Evolutionary conservation across 2,329 filamentous ascomycete species (phyloP).

Genomic region (Aspergillus tubingensis): DNA sequence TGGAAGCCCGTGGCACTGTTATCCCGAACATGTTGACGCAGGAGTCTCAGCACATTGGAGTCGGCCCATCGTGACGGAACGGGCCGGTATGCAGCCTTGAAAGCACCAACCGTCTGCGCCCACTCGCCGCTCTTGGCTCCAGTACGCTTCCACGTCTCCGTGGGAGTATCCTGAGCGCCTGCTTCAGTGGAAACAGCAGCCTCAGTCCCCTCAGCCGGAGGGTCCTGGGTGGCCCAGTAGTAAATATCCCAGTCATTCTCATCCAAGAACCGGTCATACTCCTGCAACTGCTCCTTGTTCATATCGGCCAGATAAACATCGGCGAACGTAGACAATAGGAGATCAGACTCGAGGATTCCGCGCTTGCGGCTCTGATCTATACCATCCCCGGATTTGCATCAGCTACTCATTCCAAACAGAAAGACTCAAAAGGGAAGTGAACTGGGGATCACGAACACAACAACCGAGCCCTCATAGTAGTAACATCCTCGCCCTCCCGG

Average conservation of each 20-base stretch:
- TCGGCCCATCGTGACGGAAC: conserved; percentile 83
- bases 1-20: conserved; percentile 58
- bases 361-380: conserved; percentile 95
- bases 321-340: conserved; percentile 94
- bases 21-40: conserved; percentile 78
- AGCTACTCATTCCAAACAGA: neutral
- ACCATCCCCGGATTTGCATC: neutral
- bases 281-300: conserved; percentile 69
- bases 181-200: conserved; percentile 38
- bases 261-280: conserved; percentile 92
- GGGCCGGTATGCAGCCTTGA: conserved; percentile 89
- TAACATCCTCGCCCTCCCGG: conserved; percentile 76
- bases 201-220: conserved; percentile 50
- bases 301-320: conserved; percentile 74
- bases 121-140: conserved; percentile 73
- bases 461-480: conserved; percentile 86
- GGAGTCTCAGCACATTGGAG: conserved; percentile 73
- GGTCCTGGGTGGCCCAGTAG: conserved; percentile 96
- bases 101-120: conserved; percentile 93
- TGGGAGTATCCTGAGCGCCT: conserved; percentile 36
- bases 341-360: conserved; percentile 92
- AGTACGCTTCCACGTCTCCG: conserved; percentile 53
- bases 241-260: conserved; percentile 99
- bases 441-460: conserved; percentile 52
- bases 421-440: neutral